Evolutionary conservation across 306 rosid genomes (phyloP).

Genomic region (Fragaria nilgerrensis): DNA sequence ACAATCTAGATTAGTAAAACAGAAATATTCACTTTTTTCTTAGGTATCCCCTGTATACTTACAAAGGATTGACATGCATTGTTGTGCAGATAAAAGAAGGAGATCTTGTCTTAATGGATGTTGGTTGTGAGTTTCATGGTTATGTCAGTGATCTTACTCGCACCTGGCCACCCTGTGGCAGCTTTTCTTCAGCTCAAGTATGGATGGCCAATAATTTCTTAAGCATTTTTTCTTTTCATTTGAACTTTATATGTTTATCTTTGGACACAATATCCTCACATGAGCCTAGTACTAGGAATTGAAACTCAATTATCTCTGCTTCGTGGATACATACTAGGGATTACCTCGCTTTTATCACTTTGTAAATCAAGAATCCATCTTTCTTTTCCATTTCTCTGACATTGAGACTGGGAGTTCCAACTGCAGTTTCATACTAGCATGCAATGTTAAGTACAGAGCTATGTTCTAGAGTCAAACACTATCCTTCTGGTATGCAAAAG

Average conservation of each 20-base stretch:
- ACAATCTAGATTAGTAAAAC: not conserved
- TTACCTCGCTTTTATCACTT: not conserved
- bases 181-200: constrained; percentile 81
- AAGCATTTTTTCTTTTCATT: not conserved
- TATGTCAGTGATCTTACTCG: constrained; percentile 94
- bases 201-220: constrained; percentile 16
- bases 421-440: not conserved
- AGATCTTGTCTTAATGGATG: constrained; percentile 92
- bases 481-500: not conserved
- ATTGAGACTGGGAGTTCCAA: not conserved
- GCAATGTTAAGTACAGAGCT: not conserved
- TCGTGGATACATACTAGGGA: not conserved
- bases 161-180: constrained; percentile 94
- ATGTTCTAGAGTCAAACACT: not conserved
- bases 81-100: constrained; percentile 72
- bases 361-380: not conserved
- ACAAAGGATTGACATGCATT: constrained; percentile 10
- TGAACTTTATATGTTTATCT: not conserved
- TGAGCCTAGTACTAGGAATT: not conserved
- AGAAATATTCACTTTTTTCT: not conserved
- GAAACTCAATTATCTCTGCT: not conserved
- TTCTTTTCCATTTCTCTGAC: not conserved
- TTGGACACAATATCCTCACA: not conserved
- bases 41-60: not conserved
- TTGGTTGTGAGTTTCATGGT: constrained; percentile 93